Conservation (phyloP, 2,329 filamentous ascomycete species). For the Fusarium pseudoanthophilum region DNA sequence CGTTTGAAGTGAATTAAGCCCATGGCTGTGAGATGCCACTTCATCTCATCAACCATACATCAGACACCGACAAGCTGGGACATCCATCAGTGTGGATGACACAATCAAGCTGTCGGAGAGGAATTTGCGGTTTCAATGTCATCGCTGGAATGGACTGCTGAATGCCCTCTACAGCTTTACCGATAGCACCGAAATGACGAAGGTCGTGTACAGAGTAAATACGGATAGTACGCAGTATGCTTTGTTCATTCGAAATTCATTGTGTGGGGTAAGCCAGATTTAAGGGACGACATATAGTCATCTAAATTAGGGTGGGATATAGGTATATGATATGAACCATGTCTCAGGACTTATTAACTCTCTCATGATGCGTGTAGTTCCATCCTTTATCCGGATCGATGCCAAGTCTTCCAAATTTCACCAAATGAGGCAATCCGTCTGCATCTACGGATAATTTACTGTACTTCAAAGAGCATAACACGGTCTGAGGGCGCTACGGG, state of each 20-base stretch:
- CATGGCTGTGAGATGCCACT: neutral
- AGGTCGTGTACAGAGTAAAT: neutral
- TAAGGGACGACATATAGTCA: neutral
- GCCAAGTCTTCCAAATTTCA: neutral
- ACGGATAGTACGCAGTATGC: neutral
- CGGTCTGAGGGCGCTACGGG: slow-evolving; percentile 22
- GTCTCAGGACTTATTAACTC: neutral
- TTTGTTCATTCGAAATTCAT: slow-evolving; percentile 5
- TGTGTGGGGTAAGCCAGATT: slow-evolving; percentile 13
- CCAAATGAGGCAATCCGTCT: slow-evolving; percentile 8
- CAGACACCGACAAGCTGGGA: neutral
- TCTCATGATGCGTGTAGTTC: neutral
- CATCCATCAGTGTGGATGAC: neutral
- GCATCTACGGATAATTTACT: neutral
- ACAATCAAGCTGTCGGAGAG: neutral
- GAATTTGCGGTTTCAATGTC: neutral
- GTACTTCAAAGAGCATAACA: neutral
- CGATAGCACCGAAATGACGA: slow-evolving; percentile 29
- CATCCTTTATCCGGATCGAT: neutral
- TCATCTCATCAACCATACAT: slow-evolving; percentile 3
- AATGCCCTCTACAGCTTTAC: neutral
- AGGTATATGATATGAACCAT: neutral
- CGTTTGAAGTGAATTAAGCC: neutral
- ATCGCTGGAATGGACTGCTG: neutral
- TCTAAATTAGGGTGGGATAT: neutral